Conservation (phyloP, 2,329 filamentous ascomycete species). For the Nakataea oryzae region DNA sequence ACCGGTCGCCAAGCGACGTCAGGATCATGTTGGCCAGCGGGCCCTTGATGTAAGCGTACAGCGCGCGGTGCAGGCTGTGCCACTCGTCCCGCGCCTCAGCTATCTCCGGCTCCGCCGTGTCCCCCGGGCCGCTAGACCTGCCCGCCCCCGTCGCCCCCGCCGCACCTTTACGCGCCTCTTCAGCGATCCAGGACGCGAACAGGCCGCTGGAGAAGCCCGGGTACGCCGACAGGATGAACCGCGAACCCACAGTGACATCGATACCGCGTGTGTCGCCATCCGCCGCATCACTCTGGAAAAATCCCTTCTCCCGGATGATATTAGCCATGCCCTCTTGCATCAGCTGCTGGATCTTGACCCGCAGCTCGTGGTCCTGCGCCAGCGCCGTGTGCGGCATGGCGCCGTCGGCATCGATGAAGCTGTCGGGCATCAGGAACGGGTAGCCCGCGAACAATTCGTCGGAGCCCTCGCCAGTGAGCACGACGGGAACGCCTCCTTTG, state of each 20-base stretch:
- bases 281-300: not conserved
- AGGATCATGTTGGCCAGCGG: slow-evolving; percentile 17
- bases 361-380: slow-evolving; percentile 8
- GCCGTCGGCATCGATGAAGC: slow-evolving; percentile 35
- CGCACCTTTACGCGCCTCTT: not conserved
- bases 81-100: slow-evolving; percentile 14
- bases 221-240: not conserved
- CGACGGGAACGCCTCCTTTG: slow-evolving; percentile 38
- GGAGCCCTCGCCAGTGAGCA: slow-evolving; percentile 40
- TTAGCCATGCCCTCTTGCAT: not conserved
- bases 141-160: not conserved
- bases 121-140: no score
- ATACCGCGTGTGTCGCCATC: not conserved
- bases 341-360: not conserved
- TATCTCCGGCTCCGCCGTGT: no score
- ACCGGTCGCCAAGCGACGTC: slow-evolving; percentile 19
- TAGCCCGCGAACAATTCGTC: slow-evolving; percentile 48
- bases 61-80: slow-evolving; percentile 17
- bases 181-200: slow-evolving; percentile 8
- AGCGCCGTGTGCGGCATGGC: slow-evolving; percentile 19
- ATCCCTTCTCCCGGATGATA: not conserved
- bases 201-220: not conserved
- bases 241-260: not conserved
- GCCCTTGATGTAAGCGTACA: slow-evolving; percentile 16
- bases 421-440: slow-evolving; percentile 30